Percentiles rank a stretch among this genome's conserved stretches.
Conservation (phyloP, 202 grass and related monocot species). For the Dendrocalamus latiflorus region DNA sequence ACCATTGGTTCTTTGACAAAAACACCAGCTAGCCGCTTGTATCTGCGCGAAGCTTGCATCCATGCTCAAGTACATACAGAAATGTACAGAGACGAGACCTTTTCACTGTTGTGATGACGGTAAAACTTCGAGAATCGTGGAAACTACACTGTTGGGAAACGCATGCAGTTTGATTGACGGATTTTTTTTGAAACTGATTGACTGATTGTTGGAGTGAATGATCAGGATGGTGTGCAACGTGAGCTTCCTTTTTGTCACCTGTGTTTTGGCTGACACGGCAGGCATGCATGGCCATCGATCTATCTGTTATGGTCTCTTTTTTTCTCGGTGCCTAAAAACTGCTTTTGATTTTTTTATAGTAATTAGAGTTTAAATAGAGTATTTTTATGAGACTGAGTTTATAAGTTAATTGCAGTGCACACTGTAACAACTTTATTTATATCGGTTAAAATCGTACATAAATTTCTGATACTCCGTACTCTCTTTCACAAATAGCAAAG, state of each 20-base stretch:
- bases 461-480: rapidly evolving
- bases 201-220: neutral
- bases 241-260: neutral
- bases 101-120: neutral
- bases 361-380: too few species aligned
- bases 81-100: neutral
- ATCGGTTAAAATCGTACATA: too few species aligned
- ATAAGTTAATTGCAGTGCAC: too few species aligned
- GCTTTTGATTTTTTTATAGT: too few species aligned
- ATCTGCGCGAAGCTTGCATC: neutral
- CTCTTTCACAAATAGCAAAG: too few species aligned
- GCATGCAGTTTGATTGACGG: neutral
- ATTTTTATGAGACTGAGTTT: too few species aligned
- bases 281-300: neutral
- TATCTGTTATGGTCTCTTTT: too few species aligned
- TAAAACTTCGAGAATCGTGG: neutral
- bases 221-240: neutral
- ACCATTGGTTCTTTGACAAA: neutral
- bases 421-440: too few species aligned
- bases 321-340: too few species aligned
- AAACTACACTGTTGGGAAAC: neutral
- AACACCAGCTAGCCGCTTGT: neutral
- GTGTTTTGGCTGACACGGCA: slow-evolving; percentile 5
- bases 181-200: neutral
- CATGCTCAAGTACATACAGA: neutral